Conservation (phyloP, 371 early-diverging fungal species). For the Rhizomucor miehei region DNA sequence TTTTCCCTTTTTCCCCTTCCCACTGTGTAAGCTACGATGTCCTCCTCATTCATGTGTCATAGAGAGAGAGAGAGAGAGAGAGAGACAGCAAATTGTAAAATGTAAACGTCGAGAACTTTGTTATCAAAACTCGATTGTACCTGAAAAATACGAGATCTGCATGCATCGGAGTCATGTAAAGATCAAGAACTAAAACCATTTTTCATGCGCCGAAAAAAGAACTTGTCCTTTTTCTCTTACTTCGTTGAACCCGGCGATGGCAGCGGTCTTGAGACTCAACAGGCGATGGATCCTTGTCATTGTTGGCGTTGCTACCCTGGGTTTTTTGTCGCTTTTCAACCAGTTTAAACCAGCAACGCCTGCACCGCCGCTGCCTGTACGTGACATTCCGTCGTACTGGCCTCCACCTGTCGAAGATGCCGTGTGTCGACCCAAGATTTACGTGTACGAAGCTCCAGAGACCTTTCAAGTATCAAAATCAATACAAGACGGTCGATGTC, state of each 20-base stretch:
- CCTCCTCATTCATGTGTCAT: background rate
- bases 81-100: too few relatives aligned
- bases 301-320: background rate
- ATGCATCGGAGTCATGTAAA: too few relatives aligned
- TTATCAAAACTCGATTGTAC: too few relatives aligned
- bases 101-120: too few relatives aligned
- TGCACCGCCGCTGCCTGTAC: slow-evolving; percentile 35
- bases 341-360: slow-evolving; percentile 16
- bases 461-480: slow-evolving; percentile 34
- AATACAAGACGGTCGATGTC: slow-evolving; percentile 29
- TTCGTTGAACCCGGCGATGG: slow-evolving; percentile 5
- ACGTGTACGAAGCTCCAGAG: slow-evolving; percentile 48
- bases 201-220: too few relatives aligned
- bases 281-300: slow-evolving; percentile 17
- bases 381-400: slow-evolving; percentile 37
- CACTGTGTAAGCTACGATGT: background rate
- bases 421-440: slow-evolving; percentile 52
- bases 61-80: background rate
- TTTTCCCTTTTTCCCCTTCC: background rate
- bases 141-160: too few relatives aligned
- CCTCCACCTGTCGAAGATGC: slow-evolving; percentile 49
- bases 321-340: slow-evolving; percentile 3
- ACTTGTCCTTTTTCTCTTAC: too few relatives aligned
- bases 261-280: slow-evolving; percentile 20
- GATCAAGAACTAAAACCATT: too few relatives aligned